Evolutionary conservation across 495 filamentous ascomycete genomes (phyloP), one percentile per base, ranked within the genome.

Genomic region (Penicillium cosmopolitanum): DNA sequence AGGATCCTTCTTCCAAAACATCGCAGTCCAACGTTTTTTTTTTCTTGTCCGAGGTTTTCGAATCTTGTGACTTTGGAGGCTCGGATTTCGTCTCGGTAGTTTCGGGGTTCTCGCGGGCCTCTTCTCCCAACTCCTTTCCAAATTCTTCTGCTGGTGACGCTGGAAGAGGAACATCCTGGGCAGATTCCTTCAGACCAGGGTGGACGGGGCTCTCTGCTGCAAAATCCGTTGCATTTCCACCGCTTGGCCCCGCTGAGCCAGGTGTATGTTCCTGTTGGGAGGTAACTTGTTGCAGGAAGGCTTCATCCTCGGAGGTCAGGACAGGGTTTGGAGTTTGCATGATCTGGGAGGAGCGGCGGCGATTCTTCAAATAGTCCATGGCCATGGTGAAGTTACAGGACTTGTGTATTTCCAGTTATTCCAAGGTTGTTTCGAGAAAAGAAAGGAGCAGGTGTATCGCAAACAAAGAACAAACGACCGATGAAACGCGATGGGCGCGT

Each of bases 271-370:
- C 71, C 5, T 64, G 63, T 48, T 76, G 65, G 2, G 73, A 62
- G 31, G 79, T 80, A 31, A 86, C 73, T 36, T 74, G 76, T 12
- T 73, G 75, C 18, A 87, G 65, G 60, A 84, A 87, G 21, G 74
- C 72, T 64, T 87, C 85, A 51, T 87, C 85, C 56, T 82, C 79
- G 19, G 77, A 66, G 9, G 73, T 81, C 10, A 87, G 64, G 11
- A 86, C 77, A 10, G 81, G 84, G 34, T 77, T 71, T 11, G 77
- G 74, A 15, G 72, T 55, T n/a, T 63, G 70, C 53, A 47, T 31
- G 63, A 70, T 61, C 55, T 66, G 61, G 18, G 72, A 67, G 38
- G 67, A 58, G 38, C 68, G 61, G 51, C 61, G 64, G 52, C 73
- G 62, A 67, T 67, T 66, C 66, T 75, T 76, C 33, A 83, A 65